Evolutionary conservation across 441 rosid genomes (phyloP), one percentile per base, ranked within the genome.

Genomic region (Pelargonium cotyledonis): DNA sequence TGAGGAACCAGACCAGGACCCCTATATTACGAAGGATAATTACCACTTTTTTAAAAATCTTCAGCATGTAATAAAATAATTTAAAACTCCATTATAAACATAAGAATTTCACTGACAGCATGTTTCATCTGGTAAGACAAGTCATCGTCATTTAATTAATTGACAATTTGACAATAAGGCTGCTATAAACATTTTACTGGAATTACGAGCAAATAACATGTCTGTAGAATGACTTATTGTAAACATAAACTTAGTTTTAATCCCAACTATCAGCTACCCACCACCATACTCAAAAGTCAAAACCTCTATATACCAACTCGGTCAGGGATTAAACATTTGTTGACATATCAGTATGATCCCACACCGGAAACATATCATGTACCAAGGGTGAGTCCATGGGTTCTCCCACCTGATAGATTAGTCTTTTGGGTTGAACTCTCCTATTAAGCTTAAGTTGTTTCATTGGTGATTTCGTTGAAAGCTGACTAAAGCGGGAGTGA

Each of bases 1-100:
- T 1, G 76, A 80, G 63, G 88, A 83, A 70, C 89, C 85, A 60
- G 88, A 84, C 86, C 86, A 82, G 26, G 91, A 81, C 38, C 86
- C 89, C 94, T 86, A 63, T 8, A 76, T 69, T 72, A 65, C 71
- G 44, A 77, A 68, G n/a, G 64, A 73, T 26, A 21, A 57, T 73
- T 63, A 71, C 51, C 71, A 70, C 10, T 55, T 67, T 26, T 60
- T 65, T 26, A 75, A 31, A 65, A 26, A 62, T 19, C 49, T 23
- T 62, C n/a, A 31, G 72, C 47, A 71, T 70, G 38, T 66, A 57
- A 64, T 43, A 57, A 14, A 66, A 71, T n/a, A 19, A 26, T 61
- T 16, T 7, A 35, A 61, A 61, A 12, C 41, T 38, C 65, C n/a
- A 46, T 46, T 12, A 46, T 12, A 46, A 12, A 40, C 43, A 40